These are phyloP conservation scores for Glycine soja DNA, from an alignment of 306 rosid species.

Conservation along the genomic window DNA sequence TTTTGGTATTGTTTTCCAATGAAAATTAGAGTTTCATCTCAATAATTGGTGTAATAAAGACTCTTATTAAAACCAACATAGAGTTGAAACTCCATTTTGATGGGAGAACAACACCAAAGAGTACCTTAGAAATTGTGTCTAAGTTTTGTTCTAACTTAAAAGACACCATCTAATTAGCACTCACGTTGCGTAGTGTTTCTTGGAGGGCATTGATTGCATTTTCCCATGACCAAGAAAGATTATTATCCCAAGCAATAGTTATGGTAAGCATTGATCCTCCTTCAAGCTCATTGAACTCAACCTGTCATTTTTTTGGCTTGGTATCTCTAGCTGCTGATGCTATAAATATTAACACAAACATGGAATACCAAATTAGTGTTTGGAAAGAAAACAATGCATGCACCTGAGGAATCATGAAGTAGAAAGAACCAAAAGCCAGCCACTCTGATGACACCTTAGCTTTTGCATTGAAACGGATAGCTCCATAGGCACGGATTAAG, in stretches of 20 bases:
- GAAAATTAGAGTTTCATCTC: neutral
- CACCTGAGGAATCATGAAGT: slow-evolving; percentile 96
- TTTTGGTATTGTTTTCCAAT: neutral
- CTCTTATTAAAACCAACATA: neutral
- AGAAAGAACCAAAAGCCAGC: slow-evolving; percentile 87
- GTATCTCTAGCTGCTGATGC: slow-evolving; percentile 68
- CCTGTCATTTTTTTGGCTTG: slow-evolving; percentile 72
- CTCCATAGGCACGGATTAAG: slow-evolving; percentile 91
- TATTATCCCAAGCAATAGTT: slow-evolving; percentile 89
- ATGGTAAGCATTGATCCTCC: slow-evolving; percentile 80
- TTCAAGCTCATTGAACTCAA: slow-evolving; percentile 93
- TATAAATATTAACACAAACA: slow-evolving; percentile 57
- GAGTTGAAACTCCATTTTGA: neutral
- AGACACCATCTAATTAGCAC: slow-evolving; percentile 16
- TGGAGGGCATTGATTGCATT: slow-evolving; percentile 71
- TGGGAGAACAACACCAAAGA: neutral
- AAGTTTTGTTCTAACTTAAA: neutral
- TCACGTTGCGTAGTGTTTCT: slow-evolving; percentile 73
- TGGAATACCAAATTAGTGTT: slow-evolving; percentile 41
- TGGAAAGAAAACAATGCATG: slow-evolving; percentile 49
- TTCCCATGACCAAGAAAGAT: slow-evolving; percentile 77
- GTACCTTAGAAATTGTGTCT: neutral
- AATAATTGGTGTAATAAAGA: neutral
- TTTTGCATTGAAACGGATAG: slow-evolving; percentile 80
- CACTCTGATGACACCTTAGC: slow-evolving; percentile 79